Base-by-base conservation (phyloP, 805 yeast species). In the Lipomyces chichibuensis region DNA sequence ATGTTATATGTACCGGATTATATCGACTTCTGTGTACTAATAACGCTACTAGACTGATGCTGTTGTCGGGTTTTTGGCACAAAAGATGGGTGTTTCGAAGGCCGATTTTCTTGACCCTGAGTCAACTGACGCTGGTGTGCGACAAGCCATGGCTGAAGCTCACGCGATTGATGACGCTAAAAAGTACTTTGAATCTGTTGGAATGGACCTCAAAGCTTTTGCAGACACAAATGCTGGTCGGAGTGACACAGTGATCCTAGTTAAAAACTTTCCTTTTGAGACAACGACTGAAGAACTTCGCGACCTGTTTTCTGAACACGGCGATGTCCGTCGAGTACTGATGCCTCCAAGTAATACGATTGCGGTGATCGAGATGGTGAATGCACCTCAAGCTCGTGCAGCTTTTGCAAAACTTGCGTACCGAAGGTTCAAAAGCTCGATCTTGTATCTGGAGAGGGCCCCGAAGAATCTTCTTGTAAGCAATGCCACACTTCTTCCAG, bases 321-420 rank as follows among this genome's bases (percentile, higher is more conserved):
- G 99, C 63, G 89, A 89, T 70, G 74, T 95, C 33, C 87, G 86
- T 70, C 84, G 97, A 72, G 82, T 92, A 20, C 79, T 95, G 69
- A 90, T 95, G 92, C 99, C 99, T 17, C 97, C 97, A 5, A 90
- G 96, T 5, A 98, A 98, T 9, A 92, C 97, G 0, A 92, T 95
- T 73, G 98, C 98, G 13, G 90, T 95, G 75, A 88, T 95, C 9
- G 97, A 94, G 78, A 93, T 88, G 78, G 83, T 92, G 74, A 94
- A 90, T 76, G 80, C 87, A 2, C 89, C 96, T 14, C 82, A 89
- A 57, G 98, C 96, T 1, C 87, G 98, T 78, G 83, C 91, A 2
- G 98, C 98, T 0, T 95, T 95, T 77, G 83, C 90, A 35, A 92
- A 91, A 74, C 81, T 95, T 56, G 90, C 98, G 23, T 95, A 88